Evolutionary conservation across 2,329 filamentous ascomycete species (phyloP).

Genomic region (Calonectria naviculata): DNA sequence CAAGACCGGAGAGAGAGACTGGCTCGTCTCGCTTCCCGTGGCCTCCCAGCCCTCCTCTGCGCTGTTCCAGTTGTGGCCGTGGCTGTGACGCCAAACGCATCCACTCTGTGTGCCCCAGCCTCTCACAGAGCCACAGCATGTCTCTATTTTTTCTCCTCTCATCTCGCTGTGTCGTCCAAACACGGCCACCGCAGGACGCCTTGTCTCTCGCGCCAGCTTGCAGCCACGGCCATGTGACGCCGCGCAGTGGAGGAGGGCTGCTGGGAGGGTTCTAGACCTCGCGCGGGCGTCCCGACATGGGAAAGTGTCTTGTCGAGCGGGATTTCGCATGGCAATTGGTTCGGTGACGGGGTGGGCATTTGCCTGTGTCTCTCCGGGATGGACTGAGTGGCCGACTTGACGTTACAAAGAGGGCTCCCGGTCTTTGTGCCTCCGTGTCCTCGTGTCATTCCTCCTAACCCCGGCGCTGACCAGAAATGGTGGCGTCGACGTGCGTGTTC

Average conservation of each 20-base stretch:
- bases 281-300: background rate
- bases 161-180: background rate
- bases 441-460: background rate
- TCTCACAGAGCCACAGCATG: background rate
- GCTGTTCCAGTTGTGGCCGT: slow-evolving; percentile 1
- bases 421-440: background rate
- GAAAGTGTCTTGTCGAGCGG: background rate
- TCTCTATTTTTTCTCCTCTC: too few species aligned
- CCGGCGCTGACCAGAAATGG: background rate
- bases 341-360: background rate
- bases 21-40: background rate
- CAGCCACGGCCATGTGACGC: background rate
- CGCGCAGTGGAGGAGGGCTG: background rate
- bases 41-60: background rate
- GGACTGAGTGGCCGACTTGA: background rate
- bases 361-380: background rate
- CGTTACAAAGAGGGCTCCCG: background rate
- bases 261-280: background rate
- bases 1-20: too few species aligned
- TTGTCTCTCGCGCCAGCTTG: background rate
- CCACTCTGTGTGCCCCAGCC: background rate
- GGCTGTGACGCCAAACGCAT: background rate
- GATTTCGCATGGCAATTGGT: background rate
- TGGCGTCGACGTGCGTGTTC: slow-evolving; percentile 3
- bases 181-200: background rate